Conservation (phyloP, 495 filamentous ascomycete genomes). For the Penicillium egyptiacum region DNA sequence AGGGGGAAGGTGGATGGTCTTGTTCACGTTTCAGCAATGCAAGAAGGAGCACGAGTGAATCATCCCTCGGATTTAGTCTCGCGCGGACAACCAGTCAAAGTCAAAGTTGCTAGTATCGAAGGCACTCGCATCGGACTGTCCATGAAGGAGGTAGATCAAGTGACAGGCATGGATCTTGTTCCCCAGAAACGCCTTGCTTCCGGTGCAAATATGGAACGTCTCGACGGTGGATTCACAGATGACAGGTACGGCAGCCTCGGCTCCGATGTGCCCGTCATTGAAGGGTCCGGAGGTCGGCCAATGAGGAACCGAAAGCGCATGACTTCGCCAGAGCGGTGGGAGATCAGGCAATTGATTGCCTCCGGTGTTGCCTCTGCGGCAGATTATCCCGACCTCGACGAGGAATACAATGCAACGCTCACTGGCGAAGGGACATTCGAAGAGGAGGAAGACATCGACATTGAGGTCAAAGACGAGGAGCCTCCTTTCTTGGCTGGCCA, state of each 20-base stretch:
- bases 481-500: conserved; percentile 95
- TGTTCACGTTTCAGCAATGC: conserved; percentile 94
- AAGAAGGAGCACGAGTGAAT: conserved; percentile 82
- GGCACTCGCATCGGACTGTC: conserved; percentile 77
- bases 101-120: conserved; percentile 89
- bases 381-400: conserved; percentile 93
- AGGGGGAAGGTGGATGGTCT: conserved; percentile 88
- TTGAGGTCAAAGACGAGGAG: conserved; percentile 93
- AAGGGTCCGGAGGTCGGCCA: conserved; percentile 55
- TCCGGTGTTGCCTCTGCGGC: conserved; percentile 87
- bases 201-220: conserved; percentile 84
- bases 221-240: conserved; percentile 56
- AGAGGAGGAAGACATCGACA: conserved; percentile 95
- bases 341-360: conserved; percentile 93
- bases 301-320: conserved; percentile 77
- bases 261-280: conserved; percentile 64
- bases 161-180: conserved; percentile 78
- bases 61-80: conserved; percentile 86
- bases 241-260: conserved; percentile 60
- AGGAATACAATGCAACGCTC: conserved; percentile 86
- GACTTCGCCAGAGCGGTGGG: conserved; percentile 96
- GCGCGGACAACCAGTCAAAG: conserved; percentile 80
- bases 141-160: conserved; percentile 97
- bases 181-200: conserved; percentile 82
- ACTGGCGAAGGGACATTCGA: conserved; percentile 87